These are phyloP conservation scores for Sporothrix dimorphospora DNA, from an alignment of 2,329 filamentous ascomycete species.

Conservation along the genomic window DNA sequence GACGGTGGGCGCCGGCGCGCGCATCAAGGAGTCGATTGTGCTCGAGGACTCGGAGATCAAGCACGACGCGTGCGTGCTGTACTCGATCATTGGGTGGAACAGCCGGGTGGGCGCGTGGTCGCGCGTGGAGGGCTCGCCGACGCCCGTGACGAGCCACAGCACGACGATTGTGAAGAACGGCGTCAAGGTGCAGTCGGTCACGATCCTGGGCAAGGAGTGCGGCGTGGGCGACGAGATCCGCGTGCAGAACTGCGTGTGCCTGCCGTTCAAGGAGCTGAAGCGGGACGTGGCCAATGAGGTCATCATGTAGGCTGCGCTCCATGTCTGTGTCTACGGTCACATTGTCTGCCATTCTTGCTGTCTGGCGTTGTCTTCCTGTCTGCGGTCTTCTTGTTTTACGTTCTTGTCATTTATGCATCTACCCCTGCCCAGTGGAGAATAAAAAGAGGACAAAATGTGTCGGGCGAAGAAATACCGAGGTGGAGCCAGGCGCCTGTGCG, in stretches of 20 bases:
- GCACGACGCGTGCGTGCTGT: conserved; percentile 93
- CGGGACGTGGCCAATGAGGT: conserved; percentile 84
- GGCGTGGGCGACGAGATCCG: conserved; percentile 89
- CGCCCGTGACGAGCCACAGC: conserved; percentile 81
- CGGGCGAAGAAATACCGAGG: not conserved
- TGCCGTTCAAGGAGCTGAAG: conserved; percentile 98
- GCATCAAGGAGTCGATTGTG: conserved; percentile 94
- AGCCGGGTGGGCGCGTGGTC: conserved; percentile 98
- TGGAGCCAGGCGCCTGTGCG: no score
- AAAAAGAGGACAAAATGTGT: not conserved
- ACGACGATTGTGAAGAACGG: conserved; percentile 98
- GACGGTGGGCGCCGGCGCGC: conserved; percentile 79
- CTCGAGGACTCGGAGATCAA: conserved; percentile 94
- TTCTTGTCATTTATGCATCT: not conserved
- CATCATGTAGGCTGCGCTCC: conserved; percentile 71
- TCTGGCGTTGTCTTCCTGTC: not conserved
- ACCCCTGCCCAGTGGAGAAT: not conserved
- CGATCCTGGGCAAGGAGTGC: conserved; percentile 96
- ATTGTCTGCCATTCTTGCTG: not conserved
- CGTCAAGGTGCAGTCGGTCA: conserved; percentile 97
- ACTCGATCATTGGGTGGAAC: conserved; percentile 96
- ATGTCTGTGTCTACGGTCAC: not conserved
- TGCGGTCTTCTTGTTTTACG: no score
- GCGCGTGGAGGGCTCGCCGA: conserved; percentile 92
- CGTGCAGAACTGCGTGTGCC: conserved; percentile 95